Base-by-base conservation (phyloP, 2,329 filamentous ascomycete species). In the Aspergillus sclerotialis region DNA sequence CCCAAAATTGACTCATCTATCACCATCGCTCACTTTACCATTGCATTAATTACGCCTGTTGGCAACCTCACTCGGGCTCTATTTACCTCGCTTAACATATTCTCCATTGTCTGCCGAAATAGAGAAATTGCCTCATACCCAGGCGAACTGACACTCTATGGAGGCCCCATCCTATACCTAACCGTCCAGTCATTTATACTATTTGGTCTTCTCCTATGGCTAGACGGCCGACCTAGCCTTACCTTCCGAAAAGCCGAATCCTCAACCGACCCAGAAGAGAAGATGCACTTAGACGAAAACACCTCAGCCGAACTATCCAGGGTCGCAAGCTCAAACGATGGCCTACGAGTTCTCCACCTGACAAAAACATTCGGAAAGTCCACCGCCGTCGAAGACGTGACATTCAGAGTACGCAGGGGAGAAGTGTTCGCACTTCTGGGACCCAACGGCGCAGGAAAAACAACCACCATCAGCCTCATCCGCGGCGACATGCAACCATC, bases 361-460 rank as follows among this genome's bases (percentile, higher is more conserved):
- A 86, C 80, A 19, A 95, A 94, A 59, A 71, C 75, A 0, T 95
- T 94, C 46, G 76, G 78, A 10, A 72, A 72, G 41, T 81, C 82
- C 46, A 78, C 80, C 1, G 89, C 86, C 3, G 87, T 95, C n/a
- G 81, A 94, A 48, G 84, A 94, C 49, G 76, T 93, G 27, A 85
- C 82, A 0, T 94, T 95, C 50, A 82, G 82, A 12, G 82, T 95
- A 19, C 75, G 76, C 11, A 78, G 76, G 31, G 82, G 84, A 32
- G 83, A 94, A 55, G 84, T 94, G 1, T 94, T 94, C 61, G 88
- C 88, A 0, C 72, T 95, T 0, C 73, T 96, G 1, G 89, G 89
- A 0, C 88, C 89, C 11, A 94, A 94, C 53, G 88, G 89, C 15
- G 90, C 89, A 1, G 89, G 89, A 37, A 95, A 95, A 52, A 87